Conservation (phyloP, 495 filamentous ascomycete species). For the Neurospora sp. region DNA sequence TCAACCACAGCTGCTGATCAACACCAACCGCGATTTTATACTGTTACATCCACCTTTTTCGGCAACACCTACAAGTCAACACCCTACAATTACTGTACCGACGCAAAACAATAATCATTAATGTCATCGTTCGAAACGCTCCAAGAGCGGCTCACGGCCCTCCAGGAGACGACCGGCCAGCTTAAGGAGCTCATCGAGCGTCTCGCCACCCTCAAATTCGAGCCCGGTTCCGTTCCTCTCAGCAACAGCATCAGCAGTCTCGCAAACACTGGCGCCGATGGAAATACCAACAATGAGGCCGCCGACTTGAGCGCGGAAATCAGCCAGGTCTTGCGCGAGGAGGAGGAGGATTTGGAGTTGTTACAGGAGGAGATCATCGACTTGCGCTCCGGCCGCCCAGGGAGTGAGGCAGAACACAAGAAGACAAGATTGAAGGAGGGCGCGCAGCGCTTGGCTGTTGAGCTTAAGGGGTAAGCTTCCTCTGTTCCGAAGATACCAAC, state of each 20-base stretch:
- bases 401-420: conserved; percentile 40
- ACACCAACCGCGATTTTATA: not conserved
- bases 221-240: conserved; percentile 46
- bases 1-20: not conserved
- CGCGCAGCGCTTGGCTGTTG: conserved; percentile 50
- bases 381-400: conserved; percentile 35
- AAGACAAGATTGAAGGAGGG: conserved; percentile 51
- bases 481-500: not conserved
- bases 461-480: conserved; percentile 53
- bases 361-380: conserved; percentile 69
- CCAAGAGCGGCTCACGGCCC: conserved; percentile 52
- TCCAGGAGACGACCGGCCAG: conserved; percentile 57
- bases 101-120: not conserved
- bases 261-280: not conserved
- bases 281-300: conserved; percentile 28
- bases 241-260: conserved; percentile 3
- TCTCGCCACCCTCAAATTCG: conserved; percentile 56
- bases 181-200: conserved; percentile 66
- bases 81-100: not conserved
- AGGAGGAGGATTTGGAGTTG: conserved; percentile 79
- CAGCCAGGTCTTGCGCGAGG: conserved; percentile 67
- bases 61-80: not conserved
- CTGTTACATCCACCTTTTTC: not conserved
- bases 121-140: conserved; percentile 46
- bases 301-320: conserved; percentile 77